Evolutionary conservation across 352 stramenopile species (phyloP).

Genomic region (Pythium monospermum): DNA sequence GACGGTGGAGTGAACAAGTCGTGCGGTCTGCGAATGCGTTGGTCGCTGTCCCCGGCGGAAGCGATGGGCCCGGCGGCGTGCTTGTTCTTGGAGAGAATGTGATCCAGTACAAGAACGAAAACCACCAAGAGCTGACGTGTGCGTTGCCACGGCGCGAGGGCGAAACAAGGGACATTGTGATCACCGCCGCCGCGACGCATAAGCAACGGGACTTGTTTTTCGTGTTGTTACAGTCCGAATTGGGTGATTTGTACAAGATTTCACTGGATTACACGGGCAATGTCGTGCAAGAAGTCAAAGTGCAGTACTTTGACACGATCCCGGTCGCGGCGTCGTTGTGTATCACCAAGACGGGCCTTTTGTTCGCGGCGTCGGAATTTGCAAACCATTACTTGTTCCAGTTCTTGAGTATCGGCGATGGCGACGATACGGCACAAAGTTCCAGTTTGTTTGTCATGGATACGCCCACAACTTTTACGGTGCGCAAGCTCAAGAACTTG

Average conservation of each 20-base stretch:
- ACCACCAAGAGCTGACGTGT: constrained; percentile 73
- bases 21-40: constrained; percentile 92
- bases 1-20: constrained; percentile 90
- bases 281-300: constrained; percentile 81
- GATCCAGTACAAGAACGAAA: constrained; percentile 97
- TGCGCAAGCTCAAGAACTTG: constrained; percentile 89
- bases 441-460: constrained; percentile 78
- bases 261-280: constrained; percentile 86
- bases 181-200: constrained; percentile 92
- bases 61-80: constrained; percentile 89
- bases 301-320: constrained; percentile 96
- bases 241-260: constrained; percentile 99
- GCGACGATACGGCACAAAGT: constrained; percentile 73
- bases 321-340: constrained; percentile 92
- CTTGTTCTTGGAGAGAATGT: constrained; percentile 96
- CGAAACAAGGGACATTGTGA: constrained; percentile 84
- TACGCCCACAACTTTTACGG: constrained; percentile 55
- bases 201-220: constrained; percentile 96
- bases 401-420: constrained; percentile 95
- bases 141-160: constrained; percentile 74
- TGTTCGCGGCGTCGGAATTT: constrained; percentile 97
- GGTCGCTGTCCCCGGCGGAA: constrained; percentile 82
- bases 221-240: constrained; percentile 96
- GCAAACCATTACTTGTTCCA: constrained; percentile 98
- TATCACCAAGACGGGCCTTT: constrained; percentile 96